These are phyloP conservation scores for Phaseolus coccineus DNA, from an alignment of 331 rosid genomes.

Conservation along the genomic window DNA sequence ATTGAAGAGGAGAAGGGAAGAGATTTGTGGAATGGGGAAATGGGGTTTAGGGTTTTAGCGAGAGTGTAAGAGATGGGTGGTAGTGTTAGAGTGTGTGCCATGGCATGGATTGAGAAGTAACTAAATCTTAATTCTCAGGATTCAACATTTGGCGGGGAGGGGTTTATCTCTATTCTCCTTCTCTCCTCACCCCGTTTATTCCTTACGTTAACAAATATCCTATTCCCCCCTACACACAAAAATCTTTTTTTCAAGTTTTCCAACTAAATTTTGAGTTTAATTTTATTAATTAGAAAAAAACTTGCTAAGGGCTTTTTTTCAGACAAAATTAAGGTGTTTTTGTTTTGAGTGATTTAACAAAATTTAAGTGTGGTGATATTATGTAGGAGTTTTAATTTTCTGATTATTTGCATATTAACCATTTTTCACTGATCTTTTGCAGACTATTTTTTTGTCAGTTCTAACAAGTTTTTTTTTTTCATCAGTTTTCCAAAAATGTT, in stretches of 20 bases:
- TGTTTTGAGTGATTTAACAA: neutral
- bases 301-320: too few species aligned
- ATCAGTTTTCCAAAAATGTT: too few species aligned
- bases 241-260: neutral
- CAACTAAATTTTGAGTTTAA: too few species aligned
- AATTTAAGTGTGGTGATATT: neutral
- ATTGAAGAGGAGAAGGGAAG: constrained; percentile 39
- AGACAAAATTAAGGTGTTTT: too few species aligned
- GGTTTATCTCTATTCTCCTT: constrained; percentile 22
- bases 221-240: neutral
- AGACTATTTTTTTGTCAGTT: too few species aligned
- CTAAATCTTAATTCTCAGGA: neutral
- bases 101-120: neutral
- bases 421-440: too few species aligned
- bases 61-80: constrained; percentile 32
- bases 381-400: neutral
- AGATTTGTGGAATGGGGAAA: constrained; percentile 43
- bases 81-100: constrained; percentile 52
- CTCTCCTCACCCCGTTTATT: neutral
- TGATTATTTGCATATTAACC: too few species aligned
- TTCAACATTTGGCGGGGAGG: constrained; percentile 46
- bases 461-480: too few species aligned
- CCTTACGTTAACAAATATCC: neutral
- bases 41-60: constrained; percentile 55
- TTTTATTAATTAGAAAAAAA: too few species aligned